Evolutionary conservation across 78 protist genomes (phyloP), one percentile per base, ranked within the genome.

Genomic region (Thecamonas trahens): DNA sequence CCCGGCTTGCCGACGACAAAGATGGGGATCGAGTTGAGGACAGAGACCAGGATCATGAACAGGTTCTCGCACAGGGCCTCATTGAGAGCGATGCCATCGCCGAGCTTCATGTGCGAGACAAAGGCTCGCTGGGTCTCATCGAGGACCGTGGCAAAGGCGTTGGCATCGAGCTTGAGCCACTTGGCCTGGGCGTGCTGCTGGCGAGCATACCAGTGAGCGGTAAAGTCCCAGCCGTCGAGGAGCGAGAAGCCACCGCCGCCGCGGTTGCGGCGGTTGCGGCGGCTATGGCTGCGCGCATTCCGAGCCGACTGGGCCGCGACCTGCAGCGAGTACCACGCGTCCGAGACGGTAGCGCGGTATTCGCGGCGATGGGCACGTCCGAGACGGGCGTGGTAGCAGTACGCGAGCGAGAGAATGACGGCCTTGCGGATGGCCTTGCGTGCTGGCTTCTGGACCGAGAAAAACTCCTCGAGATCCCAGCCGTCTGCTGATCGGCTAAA

Each of bases 51-150:
- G 32, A 79, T 55, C 69, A 83, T 15, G 57, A 82, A 83, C 26
- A 79, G 18, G 67, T 87, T 87, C 70, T 87, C 92, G 18, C 1
- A 17, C 44, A 87, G 59, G 20, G 86, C 78, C 31, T 61, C 76
- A 76, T 83, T 83, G 54, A 8, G 15, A 6, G 92, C 84, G 50
- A 60, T 70, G 26, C 74, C 87, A 0, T 6, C 24, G 15, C 2
- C 79, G 15, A 75, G 39, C 31, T 14, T 9, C 49, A 80, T 42
- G 34, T 45, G 11, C 14, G 9, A 1, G 49, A 60, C n/a, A 70
- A 39, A 77, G 26, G 4, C 1, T 15, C 17, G 49, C 47, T 60
- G 67, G 35, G 49, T 59, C 29, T 6, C 4, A 1, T 32, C n/a
- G 29, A 69, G 4, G 49, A 69, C 26, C 32, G 54, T 1, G 1